Evolutionary conservation across 164 flowering plant species (phyloP).

Genomic region (Piper betle): DNA sequence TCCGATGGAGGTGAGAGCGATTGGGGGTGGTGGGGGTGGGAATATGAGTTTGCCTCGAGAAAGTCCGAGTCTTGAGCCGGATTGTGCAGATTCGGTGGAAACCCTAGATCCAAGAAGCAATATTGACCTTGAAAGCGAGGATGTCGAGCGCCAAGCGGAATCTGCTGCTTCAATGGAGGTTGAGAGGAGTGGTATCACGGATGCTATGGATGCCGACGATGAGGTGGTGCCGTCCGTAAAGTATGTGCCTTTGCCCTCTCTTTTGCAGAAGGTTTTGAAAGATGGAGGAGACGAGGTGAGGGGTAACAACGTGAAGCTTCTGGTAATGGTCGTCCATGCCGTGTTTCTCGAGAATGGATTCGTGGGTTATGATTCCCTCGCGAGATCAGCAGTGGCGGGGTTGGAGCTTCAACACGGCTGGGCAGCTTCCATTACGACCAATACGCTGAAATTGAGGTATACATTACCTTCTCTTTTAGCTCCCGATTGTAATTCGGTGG

Average conservation of each 20-base stretch:
- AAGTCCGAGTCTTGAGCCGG: neutral
- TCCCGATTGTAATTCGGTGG: slow-evolving; percentile 4
- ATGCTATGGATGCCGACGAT: neutral
- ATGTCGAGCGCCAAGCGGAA: neutral
- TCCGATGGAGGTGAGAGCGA: neutral
- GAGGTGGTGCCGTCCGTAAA: neutral
- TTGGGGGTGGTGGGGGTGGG: neutral
- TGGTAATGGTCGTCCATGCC: slow-evolving; percentile 60
- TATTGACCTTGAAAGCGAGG: too few species aligned
- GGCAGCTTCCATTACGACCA: slow-evolving; percentile 20
- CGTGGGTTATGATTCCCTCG: slow-evolving; percentile 29
- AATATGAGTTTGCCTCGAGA: neutral
- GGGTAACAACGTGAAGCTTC: slow-evolving; percentile 14
- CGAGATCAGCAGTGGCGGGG: slow-evolving; percentile 17
- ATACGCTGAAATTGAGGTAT: slow-evolving; percentile 22
- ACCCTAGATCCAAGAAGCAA: neutral
- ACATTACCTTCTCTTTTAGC: slow-evolving; percentile 37
- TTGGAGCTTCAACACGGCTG: slow-evolving; percentile 31
- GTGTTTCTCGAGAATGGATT: slow-evolving; percentile 67
- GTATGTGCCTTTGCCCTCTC: slow-evolving; percentile 25
- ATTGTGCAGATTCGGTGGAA: neutral
- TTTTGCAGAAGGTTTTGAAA: slow-evolving; percentile 38
- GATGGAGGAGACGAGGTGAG: slow-evolving; percentile 24
- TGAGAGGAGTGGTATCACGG: neutral
- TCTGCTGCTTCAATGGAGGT: neutral